Conservation (phyloP, 192 early-diverging fungal species). For the Podila epigama region DNA sequence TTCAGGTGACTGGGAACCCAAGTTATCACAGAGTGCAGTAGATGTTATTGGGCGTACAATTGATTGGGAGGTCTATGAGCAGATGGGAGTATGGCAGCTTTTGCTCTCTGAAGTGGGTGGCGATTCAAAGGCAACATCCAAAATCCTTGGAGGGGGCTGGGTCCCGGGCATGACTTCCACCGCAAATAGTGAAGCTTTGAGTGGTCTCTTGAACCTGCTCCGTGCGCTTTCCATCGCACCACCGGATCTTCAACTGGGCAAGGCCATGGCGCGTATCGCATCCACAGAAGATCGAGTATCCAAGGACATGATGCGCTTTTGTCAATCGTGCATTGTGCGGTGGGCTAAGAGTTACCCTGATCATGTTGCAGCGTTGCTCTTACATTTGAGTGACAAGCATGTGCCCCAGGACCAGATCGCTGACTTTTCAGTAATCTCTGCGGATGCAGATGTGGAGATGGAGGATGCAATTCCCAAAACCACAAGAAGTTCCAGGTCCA, state of each 20-base stretch:
- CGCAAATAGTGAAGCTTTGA: conserved; percentile 54
- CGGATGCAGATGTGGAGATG: conserved; percentile 21
- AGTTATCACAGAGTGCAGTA: background rate
- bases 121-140: background rate
- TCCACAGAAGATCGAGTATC: conserved; percentile 4
- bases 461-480: conserved; percentile 1
- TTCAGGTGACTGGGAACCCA: conserved; percentile 7
- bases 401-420: conserved; percentile 8
- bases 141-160: conserved; percentile 19
- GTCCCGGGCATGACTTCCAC: conserved; percentile 5
- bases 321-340: conserved; percentile 9
- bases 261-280: conserved; percentile 17
- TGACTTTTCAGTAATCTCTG: background rate
- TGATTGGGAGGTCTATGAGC: conserved; percentile 62
- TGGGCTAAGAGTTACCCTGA: conserved; percentile 24
- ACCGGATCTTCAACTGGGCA: conserved; percentile 17
- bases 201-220: conserved; percentile 54
- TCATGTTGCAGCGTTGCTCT: conserved; percentile 14
- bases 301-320: conserved; percentile 24
- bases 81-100: conserved; percentile 67
- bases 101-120: conserved; percentile 52
- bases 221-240: conserved; percentile 27
- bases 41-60: conserved; percentile 30
- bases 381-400: conserved; percentile 30
- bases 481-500: conserved; percentile 7